Evolutionary conservation across 345 rosid genomes (phyloP).

Genomic region (Ceriops tagal): DNA sequence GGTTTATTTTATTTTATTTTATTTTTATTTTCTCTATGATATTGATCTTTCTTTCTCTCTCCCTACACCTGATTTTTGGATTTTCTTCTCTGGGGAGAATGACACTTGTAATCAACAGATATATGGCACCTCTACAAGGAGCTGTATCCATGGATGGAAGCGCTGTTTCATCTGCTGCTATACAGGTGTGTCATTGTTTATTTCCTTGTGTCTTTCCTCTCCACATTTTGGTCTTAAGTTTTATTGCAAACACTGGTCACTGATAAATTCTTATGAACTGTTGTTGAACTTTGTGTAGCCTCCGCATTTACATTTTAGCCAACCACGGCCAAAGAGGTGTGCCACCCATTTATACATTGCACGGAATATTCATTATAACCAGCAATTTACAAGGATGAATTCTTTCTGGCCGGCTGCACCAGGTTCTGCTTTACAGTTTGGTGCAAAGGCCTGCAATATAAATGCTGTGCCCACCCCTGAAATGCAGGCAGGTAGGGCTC

Average conservation of each 20-base stretch:
- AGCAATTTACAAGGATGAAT: constrained; percentile 75
- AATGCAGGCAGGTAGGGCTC: constrained; percentile 52
- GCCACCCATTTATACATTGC: constrained; percentile 96
- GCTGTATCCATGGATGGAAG: constrained; percentile 79
- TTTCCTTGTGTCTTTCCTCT: not conserved
- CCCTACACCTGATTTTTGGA: not conserved
- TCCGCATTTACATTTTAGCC: constrained; percentile 65
- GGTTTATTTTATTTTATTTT: not conserved
- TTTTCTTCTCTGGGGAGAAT: constrained; percentile 18
- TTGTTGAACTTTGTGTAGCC: constrained; percentile 38
- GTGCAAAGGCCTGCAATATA: constrained; percentile 70
- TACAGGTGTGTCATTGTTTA: constrained; percentile 46
- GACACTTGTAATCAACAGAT: constrained; percentile 44
- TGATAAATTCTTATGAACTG: too few species aligned
- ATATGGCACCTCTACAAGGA: constrained; percentile 86
- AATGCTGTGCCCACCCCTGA: constrained; percentile 73
- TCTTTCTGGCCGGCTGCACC: constrained; percentile 88
- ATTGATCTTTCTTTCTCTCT: not conserved
- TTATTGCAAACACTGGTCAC: too few species aligned
- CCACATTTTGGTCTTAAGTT: too few species aligned
- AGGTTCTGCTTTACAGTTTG: constrained; percentile 69
- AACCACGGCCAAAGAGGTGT: constrained; percentile 87
- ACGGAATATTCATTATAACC: constrained; percentile 63
- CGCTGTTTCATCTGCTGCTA: constrained; percentile 56
- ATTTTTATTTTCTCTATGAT: not conserved